Evolutionary conservation across 2,329 filamentous ascomycete genomes (phyloP), one percentile per base, ranked within the genome.

Genomic region (Alternaria conjuncta): DNA sequence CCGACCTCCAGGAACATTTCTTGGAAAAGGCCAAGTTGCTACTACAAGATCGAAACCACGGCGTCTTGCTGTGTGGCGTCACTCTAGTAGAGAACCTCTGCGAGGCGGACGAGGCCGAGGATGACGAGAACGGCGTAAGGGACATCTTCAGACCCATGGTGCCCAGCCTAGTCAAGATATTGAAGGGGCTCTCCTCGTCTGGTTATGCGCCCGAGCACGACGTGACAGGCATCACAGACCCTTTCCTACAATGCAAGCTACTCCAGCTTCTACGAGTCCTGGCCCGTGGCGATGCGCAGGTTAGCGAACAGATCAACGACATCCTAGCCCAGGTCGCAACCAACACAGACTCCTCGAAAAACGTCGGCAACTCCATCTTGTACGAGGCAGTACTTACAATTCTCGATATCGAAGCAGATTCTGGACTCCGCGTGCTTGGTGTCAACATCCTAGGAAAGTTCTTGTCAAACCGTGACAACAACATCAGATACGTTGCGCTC

Each of bases 381-480:
- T 99, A 99, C 82, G 96, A 99, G 82, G 92, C 96, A 2, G 96
- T 99, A 41, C 89, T 96, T 46, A 99, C 96, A 0, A 99, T 99
- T 70, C 89, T 99, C 53, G 96, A 99, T 71, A 98, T 99, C 57
- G 96, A 99, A 81, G 96, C 96, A 21, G 96, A 99, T 78, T 97
- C 96, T 10, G 95, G 96, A 36, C 84, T 99, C 67, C 88, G 96
- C 55, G 96, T 99, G 21, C 86, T 99, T 25, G 96, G 96, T 75
- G 96, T 99, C 72, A 99, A 99, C 78, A 99, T 99, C 69, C 88
- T 99, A 23, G 96, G 96, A 78, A 99, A 98, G 79, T 99, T 99
- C 82, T 83, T 99, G 66, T 91, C 94, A n/a, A 99, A 99, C 84
- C 90, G 95, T 72, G 96, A 99, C 82, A 99, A 99, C 85, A 99